Percentiles rank a stretch among this genome's conserved stretches.
These are phyloP conservation scores for Metschnikowia noctiluminum DNA, from an alignment of 805 yeast species.

Conservation along the genomic window DNA sequence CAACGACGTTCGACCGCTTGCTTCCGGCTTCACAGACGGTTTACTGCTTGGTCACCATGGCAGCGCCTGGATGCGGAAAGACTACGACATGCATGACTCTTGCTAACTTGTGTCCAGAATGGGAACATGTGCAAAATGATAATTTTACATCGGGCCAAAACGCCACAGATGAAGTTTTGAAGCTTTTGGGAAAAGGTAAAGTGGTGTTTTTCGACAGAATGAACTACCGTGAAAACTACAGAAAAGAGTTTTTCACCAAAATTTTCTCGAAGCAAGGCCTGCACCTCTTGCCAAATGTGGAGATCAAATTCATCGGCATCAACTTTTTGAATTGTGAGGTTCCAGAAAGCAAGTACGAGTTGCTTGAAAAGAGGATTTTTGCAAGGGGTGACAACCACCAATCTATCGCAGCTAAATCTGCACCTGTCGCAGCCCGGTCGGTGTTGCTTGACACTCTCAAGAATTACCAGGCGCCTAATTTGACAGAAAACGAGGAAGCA, in stretches of 20 bases:
- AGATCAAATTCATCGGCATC: constrained; percentile 60
- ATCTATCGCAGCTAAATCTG: constrained; percentile 58
- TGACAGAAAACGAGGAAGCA: constrained; percentile 8
- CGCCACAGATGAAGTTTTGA: constrained; percentile 48
- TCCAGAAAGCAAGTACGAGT: constrained; percentile 37
- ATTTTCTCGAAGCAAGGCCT: constrained; percentile 29
- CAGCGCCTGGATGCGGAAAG: constrained; percentile 94
- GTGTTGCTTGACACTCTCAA: constrained; percentile 7
- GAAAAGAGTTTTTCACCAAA: constrained; percentile 61
- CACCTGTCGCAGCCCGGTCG: constrained; percentile 36
- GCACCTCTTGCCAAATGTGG: constrained; percentile 33
- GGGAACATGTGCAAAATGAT: constrained; percentile 84
- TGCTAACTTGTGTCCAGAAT: constrained; percentile 48
- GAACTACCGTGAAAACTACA: constrained; percentile 68
- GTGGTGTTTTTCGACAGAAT: constrained; percentile 79
- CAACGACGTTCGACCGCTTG: constrained; percentile 14
- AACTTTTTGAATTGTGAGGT: constrained; percentile 51
- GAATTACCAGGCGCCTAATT: constrained; percentile 10
- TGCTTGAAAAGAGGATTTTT: constrained; percentile 59
- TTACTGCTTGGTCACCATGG: constrained; percentile 73
- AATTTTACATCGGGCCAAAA: constrained; percentile 50
- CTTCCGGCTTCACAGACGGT: constrained; percentile 22
- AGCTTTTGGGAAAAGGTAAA: constrained; percentile 26
- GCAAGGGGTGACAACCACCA: constrained; percentile 86
- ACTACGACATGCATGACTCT: constrained; percentile 75